Evolutionary conservation across 352 stramenopile species (phyloP).

Genomic region (Elongisporangium anandrum): DNA sequence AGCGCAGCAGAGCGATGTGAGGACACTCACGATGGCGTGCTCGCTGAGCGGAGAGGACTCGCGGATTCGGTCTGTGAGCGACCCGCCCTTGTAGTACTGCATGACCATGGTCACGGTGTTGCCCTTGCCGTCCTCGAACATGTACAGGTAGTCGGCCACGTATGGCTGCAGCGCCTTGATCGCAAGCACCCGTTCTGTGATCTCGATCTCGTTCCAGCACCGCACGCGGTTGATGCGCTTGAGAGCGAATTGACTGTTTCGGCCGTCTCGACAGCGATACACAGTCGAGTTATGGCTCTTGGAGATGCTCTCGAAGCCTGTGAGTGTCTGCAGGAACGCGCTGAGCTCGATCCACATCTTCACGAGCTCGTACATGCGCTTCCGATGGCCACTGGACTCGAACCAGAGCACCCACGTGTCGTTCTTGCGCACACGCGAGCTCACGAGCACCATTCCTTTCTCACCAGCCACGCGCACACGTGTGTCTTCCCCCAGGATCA

Average conservation of each 20-base stretch:
- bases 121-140: conserved; percentile 51
- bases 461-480: conserved; percentile 32
- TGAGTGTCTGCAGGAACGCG: conserved; percentile 43
- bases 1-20: conserved; percentile 39
- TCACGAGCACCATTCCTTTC: conserved; percentile 43
- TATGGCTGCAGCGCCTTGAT: conserved; percentile 37
- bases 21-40: conserved; percentile 24
- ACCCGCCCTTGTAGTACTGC: conserved; percentile 53
- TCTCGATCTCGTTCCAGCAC: conserved; percentile 28
- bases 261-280: conserved; percentile 39
- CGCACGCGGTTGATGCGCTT: conserved; percentile 39
- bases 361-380: conserved; percentile 46
- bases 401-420: conserved; percentile 54
- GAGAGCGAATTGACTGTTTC: conserved; percentile 36
- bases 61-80: conserved; percentile 41
- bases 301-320: conserved; percentile 37
- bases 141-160: conserved; percentile 43
- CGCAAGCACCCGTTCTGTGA: conserved; percentile 35
- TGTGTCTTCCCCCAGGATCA: conserved; percentile 50
- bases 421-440: conserved; percentile 43
- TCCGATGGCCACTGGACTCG: conserved; percentile 31
- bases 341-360: conserved; percentile 53
- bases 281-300: conserved; percentile 50
- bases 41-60: conserved; percentile 27
- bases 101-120: conserved; percentile 56